These are phyloP conservation scores for Salix exigua DNA, from an alignment of 345 rosid species.

Conservation along the genomic window DNA sequence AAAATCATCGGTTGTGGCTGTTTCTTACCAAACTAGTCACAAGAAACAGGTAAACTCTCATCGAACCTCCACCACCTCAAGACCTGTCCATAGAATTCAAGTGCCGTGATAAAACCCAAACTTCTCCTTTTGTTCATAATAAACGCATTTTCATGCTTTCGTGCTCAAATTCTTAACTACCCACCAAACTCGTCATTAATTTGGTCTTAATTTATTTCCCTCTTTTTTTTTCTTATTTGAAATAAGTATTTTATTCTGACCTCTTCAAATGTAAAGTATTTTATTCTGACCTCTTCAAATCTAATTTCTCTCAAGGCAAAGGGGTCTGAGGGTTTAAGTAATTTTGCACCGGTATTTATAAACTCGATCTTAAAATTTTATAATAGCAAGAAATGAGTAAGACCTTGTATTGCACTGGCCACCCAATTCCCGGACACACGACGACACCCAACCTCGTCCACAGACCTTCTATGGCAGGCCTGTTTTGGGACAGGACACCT, in stretches of 20 bases:
- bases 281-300: neutral
- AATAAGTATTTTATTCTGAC: neutral
- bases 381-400: neutral
- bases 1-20: constrained; percentile 86
- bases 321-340: neutral
- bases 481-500: neutral
- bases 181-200: constrained; percentile 9
- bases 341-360: neutral
- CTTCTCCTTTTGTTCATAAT: neutral
- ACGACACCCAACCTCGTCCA: neutral
- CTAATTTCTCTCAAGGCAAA: neutral
- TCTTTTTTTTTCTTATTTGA: neutral
- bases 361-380: neutral
- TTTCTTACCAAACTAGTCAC: constrained; percentile 69
- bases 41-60: constrained; percentile 65
- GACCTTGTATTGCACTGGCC: neutral
- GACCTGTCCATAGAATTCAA: neutral
- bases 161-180: constrained; percentile 14
- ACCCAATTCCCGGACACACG: neutral
- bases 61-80: neutral
- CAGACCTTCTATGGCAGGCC: neutral
- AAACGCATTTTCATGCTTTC: neutral
- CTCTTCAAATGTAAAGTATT: neutral
- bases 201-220: neutral
- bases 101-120: neutral